Conservation (phyloP, 176 grass and related monocot genomes). For the Eragrostis nindensis region DNA sequence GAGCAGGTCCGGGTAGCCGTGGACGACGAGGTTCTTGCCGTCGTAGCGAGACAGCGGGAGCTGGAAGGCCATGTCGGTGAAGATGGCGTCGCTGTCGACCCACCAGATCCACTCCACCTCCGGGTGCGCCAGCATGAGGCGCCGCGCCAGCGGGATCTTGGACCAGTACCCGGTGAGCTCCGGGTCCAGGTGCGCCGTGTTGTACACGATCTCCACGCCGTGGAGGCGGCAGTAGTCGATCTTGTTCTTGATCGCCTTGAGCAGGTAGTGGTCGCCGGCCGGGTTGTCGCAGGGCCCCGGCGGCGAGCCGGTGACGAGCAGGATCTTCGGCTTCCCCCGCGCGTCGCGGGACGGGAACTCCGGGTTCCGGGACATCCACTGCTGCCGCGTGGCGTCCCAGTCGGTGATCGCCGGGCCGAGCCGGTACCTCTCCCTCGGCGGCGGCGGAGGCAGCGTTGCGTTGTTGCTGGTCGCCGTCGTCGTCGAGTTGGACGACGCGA, state of each 20-base stretch:
- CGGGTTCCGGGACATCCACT: conserved; percentile 35
- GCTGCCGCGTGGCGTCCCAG: conserved; percentile 54
- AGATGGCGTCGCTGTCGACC: conserved; percentile 76
- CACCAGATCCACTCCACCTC: conserved; percentile 95
- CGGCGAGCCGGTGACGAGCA: conserved; percentile 69
- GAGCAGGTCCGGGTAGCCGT: conserved; percentile 57
- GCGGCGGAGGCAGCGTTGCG: conserved; percentile 25
- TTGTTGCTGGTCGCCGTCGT: conserved; percentile 1
- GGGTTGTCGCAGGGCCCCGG: conserved; percentile 76
- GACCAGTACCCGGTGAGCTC: conserved; percentile 66
- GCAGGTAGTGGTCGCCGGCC: conserved; percentile 76
- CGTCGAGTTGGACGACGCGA: background rate
- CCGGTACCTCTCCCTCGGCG: conserved; percentile 43
- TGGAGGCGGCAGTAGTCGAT: conserved; percentile 87
- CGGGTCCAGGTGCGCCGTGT: conserved; percentile 58
- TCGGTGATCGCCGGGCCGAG: conserved; percentile 50
- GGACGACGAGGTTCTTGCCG: conserved; percentile 61
- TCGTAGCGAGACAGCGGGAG: conserved; percentile 56
- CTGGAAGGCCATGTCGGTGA: conserved; percentile 91
- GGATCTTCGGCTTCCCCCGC: conserved; percentile 39
- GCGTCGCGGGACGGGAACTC: conserved; percentile 9
- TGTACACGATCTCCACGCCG: conserved; percentile 80
- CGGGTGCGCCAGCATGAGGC: conserved; percentile 78
- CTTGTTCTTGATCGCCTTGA: conserved; percentile 86
- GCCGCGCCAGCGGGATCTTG: conserved; percentile 67